Conservation (phyloP, 108 stramenopile genomes). For the Conticribra guillardii region DNA sequence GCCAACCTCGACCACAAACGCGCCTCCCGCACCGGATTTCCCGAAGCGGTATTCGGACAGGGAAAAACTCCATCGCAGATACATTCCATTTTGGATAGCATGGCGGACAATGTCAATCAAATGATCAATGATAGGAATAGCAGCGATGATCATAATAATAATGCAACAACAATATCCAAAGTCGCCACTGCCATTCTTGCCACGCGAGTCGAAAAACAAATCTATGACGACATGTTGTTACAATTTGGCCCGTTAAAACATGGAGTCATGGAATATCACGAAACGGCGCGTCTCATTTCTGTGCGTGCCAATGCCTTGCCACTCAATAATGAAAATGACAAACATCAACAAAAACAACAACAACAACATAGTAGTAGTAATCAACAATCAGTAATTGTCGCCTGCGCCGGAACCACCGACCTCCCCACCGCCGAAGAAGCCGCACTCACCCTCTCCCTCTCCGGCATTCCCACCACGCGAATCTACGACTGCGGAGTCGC, state of each 20-base stretch:
- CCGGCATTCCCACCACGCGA: constrained; percentile 67
- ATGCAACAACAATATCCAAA: constrained; percentile 12
- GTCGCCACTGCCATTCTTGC: constrained; percentile 67
- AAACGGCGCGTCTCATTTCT: constrained; percentile 67
- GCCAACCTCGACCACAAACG: constrained; percentile 86
- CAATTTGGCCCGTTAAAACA: constrained; percentile 56
- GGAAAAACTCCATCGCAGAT: constrained; percentile 84
- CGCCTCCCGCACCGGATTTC: constrained; percentile 76
- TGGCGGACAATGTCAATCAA: constrained; percentile 78
- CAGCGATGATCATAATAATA: too few relatives aligned
- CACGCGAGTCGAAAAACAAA: constrained; percentile 52
- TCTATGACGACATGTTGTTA: constrained; percentile 29
- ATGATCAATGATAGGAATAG: constrained; percentile 14
- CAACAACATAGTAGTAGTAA: background rate
- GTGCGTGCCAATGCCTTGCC: constrained; percentile 66
- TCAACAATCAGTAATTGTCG: constrained; percentile 66
- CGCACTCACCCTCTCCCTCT: constrained; percentile 72
- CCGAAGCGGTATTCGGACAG: constrained; percentile 84
- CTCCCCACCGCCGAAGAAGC: constrained; percentile 93
- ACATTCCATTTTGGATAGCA: constrained; percentile 79
- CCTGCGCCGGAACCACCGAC: constrained; percentile 92
- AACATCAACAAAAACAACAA: constrained; percentile 3
- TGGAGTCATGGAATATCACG: constrained; percentile 69
- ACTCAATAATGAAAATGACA: constrained; percentile 9
- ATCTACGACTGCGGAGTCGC: constrained; percentile 96